Conservation (phyloP, 1,284 basidiomycete genomes). For the Cronartium quercuum region DNA sequence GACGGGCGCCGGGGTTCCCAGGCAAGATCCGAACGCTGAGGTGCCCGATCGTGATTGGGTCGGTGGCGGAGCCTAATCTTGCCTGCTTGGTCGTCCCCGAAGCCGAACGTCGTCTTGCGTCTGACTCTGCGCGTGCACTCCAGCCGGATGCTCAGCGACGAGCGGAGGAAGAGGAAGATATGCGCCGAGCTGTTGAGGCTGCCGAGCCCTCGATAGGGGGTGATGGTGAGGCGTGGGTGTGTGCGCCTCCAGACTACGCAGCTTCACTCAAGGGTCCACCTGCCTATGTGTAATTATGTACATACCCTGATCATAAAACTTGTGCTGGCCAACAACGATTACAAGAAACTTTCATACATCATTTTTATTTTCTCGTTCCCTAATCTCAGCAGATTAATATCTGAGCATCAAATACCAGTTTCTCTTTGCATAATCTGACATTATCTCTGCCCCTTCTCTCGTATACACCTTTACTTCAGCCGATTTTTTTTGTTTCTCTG, state of each 20-base stretch:
- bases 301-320: no score
- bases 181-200: conserved; percentile 28
- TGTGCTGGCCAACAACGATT: no score
- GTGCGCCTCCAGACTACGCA: conserved; percentile 29
- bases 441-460: no score
- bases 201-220: conserved; percentile 26
- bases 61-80: conserved; percentile 50
- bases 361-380: no score
- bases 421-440: no score
- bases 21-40: conserved; percentile 49
- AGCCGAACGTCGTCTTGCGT: conserved; percentile 10
- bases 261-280: conserved; percentile 20
- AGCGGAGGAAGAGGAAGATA: conserved; percentile 24
- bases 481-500: no score
- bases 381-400: no score
- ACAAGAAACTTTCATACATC: no score
- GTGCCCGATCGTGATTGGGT: conserved; percentile 52
- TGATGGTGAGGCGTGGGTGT: conserved; percentile 30
- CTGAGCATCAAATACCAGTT: no score
- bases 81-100: conserved; percentile 22
- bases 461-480: no score
- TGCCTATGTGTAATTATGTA: conserved; percentile 6
- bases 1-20: conserved; percentile 43
- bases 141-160: conserved; percentile 8
- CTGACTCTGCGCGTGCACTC: neutral